phyloP scores from a whole-genome alignment of 371 early-diverging fungal genomes.

The Thermomucor indicae-seudaticae region DNA sequence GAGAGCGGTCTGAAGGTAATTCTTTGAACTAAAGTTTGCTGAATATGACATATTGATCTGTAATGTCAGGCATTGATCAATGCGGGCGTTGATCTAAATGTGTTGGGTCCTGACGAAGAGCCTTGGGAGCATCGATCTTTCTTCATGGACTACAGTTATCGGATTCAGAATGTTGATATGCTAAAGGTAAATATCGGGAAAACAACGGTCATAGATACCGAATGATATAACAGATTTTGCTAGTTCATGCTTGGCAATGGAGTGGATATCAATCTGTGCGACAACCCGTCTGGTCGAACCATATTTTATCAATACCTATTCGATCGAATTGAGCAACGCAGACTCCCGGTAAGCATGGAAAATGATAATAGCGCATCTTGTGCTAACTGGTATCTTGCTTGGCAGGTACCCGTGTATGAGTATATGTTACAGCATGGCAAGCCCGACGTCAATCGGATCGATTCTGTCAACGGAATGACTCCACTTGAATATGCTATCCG shows the following conservation, averaged over 20 bases:
- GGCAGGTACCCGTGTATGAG: background rate
- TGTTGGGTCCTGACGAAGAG: conserved; percentile 6
- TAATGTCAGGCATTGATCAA: too few species aligned
- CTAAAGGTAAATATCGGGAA: too few species aligned
- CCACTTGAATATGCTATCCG: conserved; percentile 50
- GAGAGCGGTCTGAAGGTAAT: too few species aligned
- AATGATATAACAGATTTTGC: background rate
- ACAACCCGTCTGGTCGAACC: conserved; percentile 21
- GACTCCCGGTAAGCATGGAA: background rate
- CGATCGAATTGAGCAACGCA: background rate
- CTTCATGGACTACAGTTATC: too few species aligned
- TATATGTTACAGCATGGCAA: conserved; percentile 1
- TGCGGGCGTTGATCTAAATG: too few species aligned
- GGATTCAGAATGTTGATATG: too few species aligned
- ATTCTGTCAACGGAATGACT: conserved; percentile 38
- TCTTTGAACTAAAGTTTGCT: too few species aligned
- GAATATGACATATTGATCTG: too few species aligned
- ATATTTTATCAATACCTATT: conserved; percentile 45
- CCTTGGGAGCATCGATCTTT: conserved; percentile 16
- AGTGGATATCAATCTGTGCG: conserved; percentile 33
- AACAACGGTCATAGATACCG: too few species aligned
- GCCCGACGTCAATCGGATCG: conserved; percentile 31
- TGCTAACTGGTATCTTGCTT: conserved; percentile 12
- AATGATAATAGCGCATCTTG: background rate
- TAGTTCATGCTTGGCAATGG: conserved; percentile 31